Evolutionary conservation across 768 basidiomycete species (phyloP).

Genomic region (Tricholoma bakamatsutake): DNA sequence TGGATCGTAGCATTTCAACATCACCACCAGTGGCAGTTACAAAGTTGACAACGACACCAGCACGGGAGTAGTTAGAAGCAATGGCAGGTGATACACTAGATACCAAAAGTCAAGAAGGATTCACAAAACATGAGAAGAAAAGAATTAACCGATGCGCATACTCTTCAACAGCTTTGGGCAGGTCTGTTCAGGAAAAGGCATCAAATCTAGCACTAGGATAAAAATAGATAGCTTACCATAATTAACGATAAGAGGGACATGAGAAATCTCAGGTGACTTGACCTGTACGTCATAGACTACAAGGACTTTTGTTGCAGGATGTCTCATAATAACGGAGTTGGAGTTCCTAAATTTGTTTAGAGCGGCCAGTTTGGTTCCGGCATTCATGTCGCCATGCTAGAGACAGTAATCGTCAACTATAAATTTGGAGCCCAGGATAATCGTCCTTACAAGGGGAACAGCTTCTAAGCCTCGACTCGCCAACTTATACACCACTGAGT

Average conservation of each 20-base stretch:
- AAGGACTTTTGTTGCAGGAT: conserved; percentile 66
- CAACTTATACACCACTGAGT: conserved; percentile 87
- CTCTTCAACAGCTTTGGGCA: conserved; percentile 94
- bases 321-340: conserved; percentile 54
- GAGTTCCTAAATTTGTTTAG: conserved; percentile 78
- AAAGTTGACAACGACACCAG: conserved; percentile 93
- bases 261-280: conserved; percentile 83
- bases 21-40: conserved; percentile 97
- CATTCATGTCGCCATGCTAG: conserved; percentile 92
- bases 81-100: conserved; percentile 80
- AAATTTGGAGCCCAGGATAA: neutral
- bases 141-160: conserved; percentile 81
- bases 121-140: neutral
- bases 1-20: conserved; percentile 96
- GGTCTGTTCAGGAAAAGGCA: conserved; percentile 40
- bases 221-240: conserved; percentile 51
- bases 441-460: conserved; percentile 68
- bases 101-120: conserved; percentile 7
- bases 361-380: conserved; percentile 72
- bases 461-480: conserved; percentile 83
- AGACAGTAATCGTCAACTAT: neutral
- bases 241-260: conserved; percentile 92
- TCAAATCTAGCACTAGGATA: neutral
- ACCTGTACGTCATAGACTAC: conserved; percentile 93
- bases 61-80: conserved; percentile 77